Base-by-base conservation (phyloP, 2,329 filamentous ascomycete species). In the Elsinoe arachidis region DNA sequence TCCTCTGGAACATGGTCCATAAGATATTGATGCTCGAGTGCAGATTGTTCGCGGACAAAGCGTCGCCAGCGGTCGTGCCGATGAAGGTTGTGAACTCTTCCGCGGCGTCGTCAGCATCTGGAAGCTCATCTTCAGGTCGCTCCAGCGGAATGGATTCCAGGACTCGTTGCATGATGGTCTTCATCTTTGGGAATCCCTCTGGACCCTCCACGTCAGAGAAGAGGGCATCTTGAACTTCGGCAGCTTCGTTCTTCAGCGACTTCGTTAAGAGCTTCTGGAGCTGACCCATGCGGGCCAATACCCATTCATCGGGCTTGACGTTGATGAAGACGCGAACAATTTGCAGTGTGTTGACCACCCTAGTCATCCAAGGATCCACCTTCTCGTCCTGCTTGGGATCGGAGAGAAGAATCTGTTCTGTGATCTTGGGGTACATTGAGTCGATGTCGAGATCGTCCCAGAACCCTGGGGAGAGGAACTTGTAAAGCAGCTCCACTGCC, bases 361-460 rank as follows among this genome's bases (percentile, higher is more conserved):
- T 85, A 0, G 88, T 95, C 41, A 87, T 80, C 66, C 91, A 90
- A 57, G 88, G 85, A 71, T 90, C 91, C 1, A 64, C 60, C 64
- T 78, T 78, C 58, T 74, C 72, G 6, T 77, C 74, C 4, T 73
- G 70, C 61, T 73, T 73, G 59, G 74, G 73, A 9, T 97, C 93
- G 53, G 87, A 85, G 2, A 86, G 84, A 11, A 96, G 75, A 57
- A 96, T 87, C 41, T 88, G 83, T 62, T 96, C 91, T 0, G 90
- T 93, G 57, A 92, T 86, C 65, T 93, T 95, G 3, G 88, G 86
- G 65, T 96, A 93, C 62, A 97, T 78, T 19, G 67, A 58, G 65
- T 97, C 92, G 17, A 97, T 80, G 52, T 96, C 90, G 34, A 96
- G 77, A 66, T 97, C 91, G 35, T 85, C 87, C 95, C 93, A 99